These are phyloP conservation scores for Xerocomus spinulosus DNA, from an alignment of 768 basidiomycete genomes.

Conservation along the genomic window DNA sequence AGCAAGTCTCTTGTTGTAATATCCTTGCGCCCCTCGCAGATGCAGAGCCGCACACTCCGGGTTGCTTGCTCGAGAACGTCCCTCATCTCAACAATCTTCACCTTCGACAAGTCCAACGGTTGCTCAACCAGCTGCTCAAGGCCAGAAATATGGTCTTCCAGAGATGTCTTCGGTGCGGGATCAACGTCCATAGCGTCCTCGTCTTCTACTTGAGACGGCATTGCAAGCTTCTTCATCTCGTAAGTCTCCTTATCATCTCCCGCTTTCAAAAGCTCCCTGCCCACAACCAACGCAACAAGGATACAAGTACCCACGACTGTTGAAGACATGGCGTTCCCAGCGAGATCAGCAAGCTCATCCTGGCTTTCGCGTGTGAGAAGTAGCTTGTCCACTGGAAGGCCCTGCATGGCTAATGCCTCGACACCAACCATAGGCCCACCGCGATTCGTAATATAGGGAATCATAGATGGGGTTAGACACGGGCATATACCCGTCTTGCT, in stretches of 20 bases:
- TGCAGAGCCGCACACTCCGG: constrained; percentile 73
- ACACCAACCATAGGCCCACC: constrained; percentile 94
- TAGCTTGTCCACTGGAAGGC: constrained; percentile 87
- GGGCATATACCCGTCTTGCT: constrained; percentile 81
- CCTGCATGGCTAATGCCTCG: constrained; percentile 91
- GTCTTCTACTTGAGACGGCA: constrained; percentile 23
- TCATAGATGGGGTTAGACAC: constrained; percentile 95
- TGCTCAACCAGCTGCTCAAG: constrained; percentile 60
- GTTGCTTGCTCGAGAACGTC: constrained; percentile 61
- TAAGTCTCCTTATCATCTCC: constrained; percentile 66
- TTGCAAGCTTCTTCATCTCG: constrained; percentile 53
- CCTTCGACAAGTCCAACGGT: constrained; percentile 65
- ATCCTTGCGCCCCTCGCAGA: constrained; percentile 84
- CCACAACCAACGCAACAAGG: constrained; percentile 70
- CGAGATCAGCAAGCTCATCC: constrained; percentile 90
- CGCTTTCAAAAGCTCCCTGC: constrained; percentile 58
- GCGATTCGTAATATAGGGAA: constrained; percentile 92
- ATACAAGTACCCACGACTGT: constrained; percentile 93
- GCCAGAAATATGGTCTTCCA: constrained; percentile 61
- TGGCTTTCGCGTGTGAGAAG: constrained; percentile 89
- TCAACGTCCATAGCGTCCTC: constrained; percentile 52
- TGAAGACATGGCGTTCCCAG: constrained; percentile 97
- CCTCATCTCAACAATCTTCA: constrained; percentile 42
- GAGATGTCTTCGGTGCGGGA: constrained; percentile 9
- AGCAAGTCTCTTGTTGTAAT: constrained; percentile 65